Evolutionary conservation across 2,329 filamentous ascomycete species (phyloP), one percentile per base, ranked within the genome.

Genomic region (Colletotrichum plurivorum): DNA sequence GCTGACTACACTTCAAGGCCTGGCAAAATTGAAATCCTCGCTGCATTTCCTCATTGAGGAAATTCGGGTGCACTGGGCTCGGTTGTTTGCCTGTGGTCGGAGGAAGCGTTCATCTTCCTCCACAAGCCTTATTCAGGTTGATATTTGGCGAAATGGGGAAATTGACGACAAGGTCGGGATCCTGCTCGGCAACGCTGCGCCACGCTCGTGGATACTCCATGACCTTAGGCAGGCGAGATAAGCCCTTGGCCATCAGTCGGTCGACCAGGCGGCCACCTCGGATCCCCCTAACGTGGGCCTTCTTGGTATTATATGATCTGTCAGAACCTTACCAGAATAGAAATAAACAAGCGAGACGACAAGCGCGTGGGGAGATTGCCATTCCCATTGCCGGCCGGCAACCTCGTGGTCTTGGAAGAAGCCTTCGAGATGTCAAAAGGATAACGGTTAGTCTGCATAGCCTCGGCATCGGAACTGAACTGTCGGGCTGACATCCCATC

Each of bases 141-240:
- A 49, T 27, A 15, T 52, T 25, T 12, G 64, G 46, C 27, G 18
- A 46, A 51, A 3, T 39, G 46, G 43, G 18, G 22, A 56, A 43
- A 46, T 53, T 49, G 8, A 20, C 43, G 36, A 41, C 46, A 45
- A 39, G 39, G 49, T 46, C 18, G 31, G 31, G 31, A 36, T 36
- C 31, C 31, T 36, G 7, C 31, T 36, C 31, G 31, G 31, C 31
- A 36, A 36, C 31, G 13, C 64, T 58, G 59, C 52, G 64, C 64
- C 59, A 57, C 59, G 20, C 7, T 20, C 39, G 53, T 52, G 59
- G 52, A 20, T n/a, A 46, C 31, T 36, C 8, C 31, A 8, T 4
- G 10, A 36, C 31, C 10, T 48, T 46, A 66, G 61, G 60, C 49
- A 60, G 66, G 39, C 31, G 43, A 58, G 46, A 55, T 54, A 16